These are phyloP conservation scores for Erysimum cheiranthoides DNA, from an alignment of 345 rosid genomes.

Conservation along the genomic window DNA sequence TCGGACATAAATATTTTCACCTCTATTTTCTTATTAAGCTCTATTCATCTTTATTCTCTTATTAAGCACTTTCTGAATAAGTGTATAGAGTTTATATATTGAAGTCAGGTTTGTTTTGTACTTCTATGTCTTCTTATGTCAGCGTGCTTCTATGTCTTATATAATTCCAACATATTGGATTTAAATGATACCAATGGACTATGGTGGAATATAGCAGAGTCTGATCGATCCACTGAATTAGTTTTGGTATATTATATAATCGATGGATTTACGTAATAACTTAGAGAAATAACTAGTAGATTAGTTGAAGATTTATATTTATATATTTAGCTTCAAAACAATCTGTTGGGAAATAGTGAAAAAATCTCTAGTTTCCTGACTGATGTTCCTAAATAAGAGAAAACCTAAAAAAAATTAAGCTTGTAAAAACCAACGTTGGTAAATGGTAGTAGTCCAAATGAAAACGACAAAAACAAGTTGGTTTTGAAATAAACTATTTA, in stretches of 20 bases:
- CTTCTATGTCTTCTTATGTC: conserved; percentile 28
- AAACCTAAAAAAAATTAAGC: background rate
- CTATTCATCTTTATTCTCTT: conserved; percentile 24
- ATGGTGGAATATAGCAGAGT: conserved; percentile 14
- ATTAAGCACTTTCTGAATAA: conserved; percentile 28
- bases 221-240: background rate
- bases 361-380: background rate
- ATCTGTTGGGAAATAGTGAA: background rate
- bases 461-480: background rate
- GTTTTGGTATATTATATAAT: conserved; percentile 16
- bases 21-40: conserved; percentile 8
- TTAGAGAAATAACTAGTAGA: background rate
- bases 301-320: background rate
- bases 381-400: background rate
- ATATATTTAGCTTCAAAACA: background rate
- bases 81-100: conserved; percentile 31
- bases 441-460: background rate
- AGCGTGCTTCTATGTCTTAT: conserved; percentile 29
- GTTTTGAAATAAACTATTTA: background rate
- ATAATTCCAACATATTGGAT: conserved; percentile 33
- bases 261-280: background rate
- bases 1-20: conserved; percentile 10
- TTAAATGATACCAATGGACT: conserved; percentile 24
- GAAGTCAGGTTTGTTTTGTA: conserved; percentile 27
- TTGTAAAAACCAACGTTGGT: background rate